Evolutionary conservation across 1,139 yeast species (phyloP).

Genomic region (Zygoascus hellenicus): DNA sequence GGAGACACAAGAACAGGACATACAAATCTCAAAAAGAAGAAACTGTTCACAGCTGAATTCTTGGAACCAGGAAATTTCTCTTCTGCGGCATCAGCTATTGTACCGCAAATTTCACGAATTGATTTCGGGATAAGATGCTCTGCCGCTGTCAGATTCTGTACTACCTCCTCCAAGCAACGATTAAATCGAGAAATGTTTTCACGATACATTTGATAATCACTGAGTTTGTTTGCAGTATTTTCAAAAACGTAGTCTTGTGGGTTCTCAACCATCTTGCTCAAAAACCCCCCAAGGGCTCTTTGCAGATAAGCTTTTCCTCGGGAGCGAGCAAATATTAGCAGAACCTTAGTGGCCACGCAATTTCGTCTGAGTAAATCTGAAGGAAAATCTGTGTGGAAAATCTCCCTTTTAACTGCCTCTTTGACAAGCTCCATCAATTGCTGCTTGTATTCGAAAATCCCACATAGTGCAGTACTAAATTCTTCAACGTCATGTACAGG

Average conservation of each 20-base stretch:
- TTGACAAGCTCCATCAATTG: conserved; percentile 52
- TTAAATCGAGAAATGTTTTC: conserved; percentile 47
- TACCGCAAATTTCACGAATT: conserved; percentile 56
- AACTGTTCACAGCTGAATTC: conserved; percentile 69
- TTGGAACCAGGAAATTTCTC: conserved; percentile 53
- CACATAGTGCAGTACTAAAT: conserved; percentile 63
- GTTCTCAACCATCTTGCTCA: conserved; percentile 45
- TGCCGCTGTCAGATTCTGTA: conserved; percentile 51
- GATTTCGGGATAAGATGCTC: conserved; percentile 53
- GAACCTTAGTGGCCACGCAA: conserved; percentile 72
- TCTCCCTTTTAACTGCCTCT: conserved; percentile 57
- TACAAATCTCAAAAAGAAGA: conserved; percentile 67
- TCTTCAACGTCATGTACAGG: conserved; percentile 69
- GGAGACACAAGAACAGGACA: conserved; percentile 89
- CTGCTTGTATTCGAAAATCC: conserved; percentile 51
- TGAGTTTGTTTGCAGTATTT: conserved; percentile 33
- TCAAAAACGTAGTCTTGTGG: conserved; percentile 65
- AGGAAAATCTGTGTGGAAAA: conserved; percentile 52
- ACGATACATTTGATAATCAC: conserved; percentile 37
- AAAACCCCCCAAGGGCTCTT: conserved; percentile 49
- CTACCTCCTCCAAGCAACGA: conserved; percentile 48
- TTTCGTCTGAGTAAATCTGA: conserved; percentile 75
- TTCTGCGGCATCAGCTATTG: conserved; percentile 53
- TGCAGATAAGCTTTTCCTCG: conserved; percentile 58
- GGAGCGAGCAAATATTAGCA: conserved; percentile 63